Conservation (phyloP, 164 flowering plant genomes). For the Echeveria elegans region DNA sequence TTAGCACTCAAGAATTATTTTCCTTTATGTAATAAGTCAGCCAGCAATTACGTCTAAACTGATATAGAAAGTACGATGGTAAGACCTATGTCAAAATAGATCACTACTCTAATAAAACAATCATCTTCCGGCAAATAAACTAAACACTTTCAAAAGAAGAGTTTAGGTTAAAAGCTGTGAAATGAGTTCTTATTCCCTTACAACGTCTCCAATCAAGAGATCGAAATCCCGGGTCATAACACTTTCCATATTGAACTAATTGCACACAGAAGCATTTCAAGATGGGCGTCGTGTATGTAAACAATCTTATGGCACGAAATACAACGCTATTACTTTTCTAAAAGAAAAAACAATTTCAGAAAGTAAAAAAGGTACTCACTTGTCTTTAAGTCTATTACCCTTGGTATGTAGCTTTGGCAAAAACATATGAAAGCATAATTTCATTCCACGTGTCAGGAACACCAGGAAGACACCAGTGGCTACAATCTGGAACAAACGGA, state of each 20-base stretch:
- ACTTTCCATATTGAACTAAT: not conserved
- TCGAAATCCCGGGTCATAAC: too few species aligned
- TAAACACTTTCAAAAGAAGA: too few species aligned
- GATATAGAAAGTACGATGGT: too few species aligned
- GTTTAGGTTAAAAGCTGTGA: too few species aligned
- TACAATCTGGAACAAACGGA: constrained; percentile 38
- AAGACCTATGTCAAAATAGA: too few species aligned
- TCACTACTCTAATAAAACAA: too few species aligned
- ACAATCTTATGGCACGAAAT: not conserved
- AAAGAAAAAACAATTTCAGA: not conserved
- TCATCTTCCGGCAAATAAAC: too few species aligned
- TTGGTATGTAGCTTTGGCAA: not conserved
- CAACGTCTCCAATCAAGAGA: too few species aligned
- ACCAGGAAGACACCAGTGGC: constrained; percentile 68
- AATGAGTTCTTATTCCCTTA: too few species aligned
- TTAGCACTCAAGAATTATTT: too few species aligned
- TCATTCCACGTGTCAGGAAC: constrained; percentile 60
- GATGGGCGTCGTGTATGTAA: not conserved
- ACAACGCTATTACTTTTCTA: not conserved
- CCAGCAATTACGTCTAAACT: too few species aligned
- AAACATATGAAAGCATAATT: constrained; percentile 30
- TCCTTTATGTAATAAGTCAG: too few species aligned
- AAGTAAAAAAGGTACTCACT: constrained; percentile 11
- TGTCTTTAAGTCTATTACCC: not conserved
- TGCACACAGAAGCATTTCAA: not conserved